Percentiles rank a stretch among this genome's conserved stretches.
phyloP scores from a whole-genome alignment of 305 asterid genomes.

The Fraxinus nigra region DNA sequence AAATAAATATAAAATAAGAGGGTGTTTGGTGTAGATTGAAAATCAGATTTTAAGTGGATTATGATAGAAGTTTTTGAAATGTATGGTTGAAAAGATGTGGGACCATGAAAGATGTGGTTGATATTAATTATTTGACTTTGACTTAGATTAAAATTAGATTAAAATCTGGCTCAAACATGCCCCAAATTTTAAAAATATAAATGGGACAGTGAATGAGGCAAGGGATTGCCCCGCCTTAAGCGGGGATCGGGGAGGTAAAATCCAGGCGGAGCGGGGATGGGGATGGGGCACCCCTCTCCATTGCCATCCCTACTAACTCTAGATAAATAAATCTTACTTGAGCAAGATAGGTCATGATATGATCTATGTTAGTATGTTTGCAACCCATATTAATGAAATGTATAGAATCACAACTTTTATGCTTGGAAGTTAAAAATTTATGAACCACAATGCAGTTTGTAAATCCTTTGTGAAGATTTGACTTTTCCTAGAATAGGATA shows the following conservation, averaged over 20 bases:
- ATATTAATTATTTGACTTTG: too few species aligned
- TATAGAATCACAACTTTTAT: neutral
- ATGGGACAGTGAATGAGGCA: neutral
- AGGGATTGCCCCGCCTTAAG: neutral
- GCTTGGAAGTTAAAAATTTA: neutral
- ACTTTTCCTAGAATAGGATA: neutral
- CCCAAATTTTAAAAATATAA: neutral
- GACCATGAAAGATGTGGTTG: too few species aligned
- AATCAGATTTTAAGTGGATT: too few species aligned
- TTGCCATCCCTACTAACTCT: neutral
- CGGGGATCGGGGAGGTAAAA: neutral
- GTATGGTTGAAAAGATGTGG: too few species aligned
- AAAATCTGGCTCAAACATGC: too few species aligned
- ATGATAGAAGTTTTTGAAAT: too few species aligned
- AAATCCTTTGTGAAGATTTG: neutral
- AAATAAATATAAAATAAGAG: neutral
- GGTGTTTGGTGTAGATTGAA: too few species aligned
- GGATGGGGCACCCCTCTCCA: neutral
- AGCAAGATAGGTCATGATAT: neutral
- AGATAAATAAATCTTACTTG: neutral
- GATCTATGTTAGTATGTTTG: neutral
- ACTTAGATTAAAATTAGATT: too few species aligned
- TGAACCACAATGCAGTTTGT: neutral
- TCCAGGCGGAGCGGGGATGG: neutral
- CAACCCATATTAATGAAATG: neutral